These are phyloP conservation scores for Eucalyptus tenuipes DNA, from an alignment of 345 rosid species.

Conservation along the genomic window DNA sequence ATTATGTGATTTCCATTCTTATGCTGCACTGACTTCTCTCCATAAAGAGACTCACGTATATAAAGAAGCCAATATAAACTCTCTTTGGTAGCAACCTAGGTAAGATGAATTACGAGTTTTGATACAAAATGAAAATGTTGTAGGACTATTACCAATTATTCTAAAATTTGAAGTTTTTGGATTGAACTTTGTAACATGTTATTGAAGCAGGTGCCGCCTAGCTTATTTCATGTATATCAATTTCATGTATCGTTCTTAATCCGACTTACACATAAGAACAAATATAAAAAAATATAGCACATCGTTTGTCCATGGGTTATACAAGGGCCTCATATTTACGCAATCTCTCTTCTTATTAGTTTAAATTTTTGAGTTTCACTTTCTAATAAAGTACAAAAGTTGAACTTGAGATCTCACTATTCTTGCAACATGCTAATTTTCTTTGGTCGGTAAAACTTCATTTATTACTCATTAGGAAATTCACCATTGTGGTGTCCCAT, in stretches of 20 bases:
- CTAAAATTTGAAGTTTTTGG: neutral
- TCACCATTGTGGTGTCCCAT: too few relatives aligned
- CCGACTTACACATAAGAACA: neutral
- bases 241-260: neutral
- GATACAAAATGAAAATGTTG: neutral
- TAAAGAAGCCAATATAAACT: neutral
- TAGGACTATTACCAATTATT: neutral
- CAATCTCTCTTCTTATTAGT: neutral
- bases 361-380: neutral
- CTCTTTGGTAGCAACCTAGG: neutral
- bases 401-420: neutral
- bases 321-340: neutral
- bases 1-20: neutral
- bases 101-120: neutral
- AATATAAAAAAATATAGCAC: neutral
- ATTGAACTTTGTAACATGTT: neutral
- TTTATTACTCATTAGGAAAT: too few relatives aligned
- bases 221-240: neutral
- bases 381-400: neutral
- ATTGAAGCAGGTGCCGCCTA: fast-evolving
- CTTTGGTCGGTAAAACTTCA: too few relatives aligned
- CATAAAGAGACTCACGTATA: neutral
- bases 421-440: neutral
- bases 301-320: neutral
- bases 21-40: neutral